Evolutionary conservation across 768 basidiomycete species (phyloP), one percentile per base, ranked within the genome.

Genomic region (Strobilomyces confusus): DNA sequence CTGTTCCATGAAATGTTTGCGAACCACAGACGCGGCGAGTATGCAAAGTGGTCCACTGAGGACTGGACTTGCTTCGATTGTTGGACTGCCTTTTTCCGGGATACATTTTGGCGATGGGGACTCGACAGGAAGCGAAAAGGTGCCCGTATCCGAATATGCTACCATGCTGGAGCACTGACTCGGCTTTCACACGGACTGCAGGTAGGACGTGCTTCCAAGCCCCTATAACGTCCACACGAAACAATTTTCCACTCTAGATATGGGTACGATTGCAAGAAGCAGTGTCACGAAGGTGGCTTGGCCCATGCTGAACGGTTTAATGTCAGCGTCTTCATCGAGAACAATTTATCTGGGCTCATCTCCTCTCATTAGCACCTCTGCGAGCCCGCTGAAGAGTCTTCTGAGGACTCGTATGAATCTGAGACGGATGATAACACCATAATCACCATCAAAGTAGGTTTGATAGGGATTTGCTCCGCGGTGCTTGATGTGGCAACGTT

Each of bases 21-120:
- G 8, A 26, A 26, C n/a, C 49, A 25, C 46, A 45, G 23, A 36
- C 3, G 6, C 6, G 44, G 30, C 13, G 26, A 22, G 9, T 57
- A 49, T 15, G 32, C 29, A 7, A 1, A 29, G 14, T 56, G 54
- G 56, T 45, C 56, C 6, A 57, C 32, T 17, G 19, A 46, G 11
- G 48, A 55, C 8, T 55, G 48, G 53, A 15, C 7, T 7, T 57
- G 52, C 14, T 0, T 1, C 1, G 1, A 2, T 0, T 57, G 56
- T 12, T 49, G 48, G 53, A 12, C 1, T 5, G 0, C 4, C 9
- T 44, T 55, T 26, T 9, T 57, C 15, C 0, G 3, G 4, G 44
- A 57, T 23, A 56, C 53, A 32, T 8, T 46, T 4, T 56, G 37
- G 48, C 54, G 37, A 25, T 57, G 44, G 44, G 32, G 46, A 15